Percentiles rank a stretch among this genome's conserved stretches.
Conservation (phyloP, 441 rosid genomes). For the Erysimum pusillum region DNA sequence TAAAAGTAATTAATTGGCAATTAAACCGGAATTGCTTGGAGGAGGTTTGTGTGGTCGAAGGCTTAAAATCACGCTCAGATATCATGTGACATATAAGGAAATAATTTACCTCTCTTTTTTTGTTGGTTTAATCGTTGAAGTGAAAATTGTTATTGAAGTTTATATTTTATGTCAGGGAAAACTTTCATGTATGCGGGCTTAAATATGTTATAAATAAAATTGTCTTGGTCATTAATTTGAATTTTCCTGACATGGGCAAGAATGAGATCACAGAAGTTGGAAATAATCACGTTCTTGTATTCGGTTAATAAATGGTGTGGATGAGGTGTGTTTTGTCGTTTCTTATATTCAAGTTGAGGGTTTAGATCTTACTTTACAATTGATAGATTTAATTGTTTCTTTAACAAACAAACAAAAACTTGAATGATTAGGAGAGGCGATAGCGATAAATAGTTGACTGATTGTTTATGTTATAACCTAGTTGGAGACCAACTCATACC, state of each 20-base stretch:
- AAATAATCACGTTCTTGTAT: slow-evolving; percentile 23
- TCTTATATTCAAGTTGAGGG: slow-evolving; percentile 15
- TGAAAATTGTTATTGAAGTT: too few relatives aligned
- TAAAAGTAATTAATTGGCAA: not conserved
- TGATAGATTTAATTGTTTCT: not conserved
- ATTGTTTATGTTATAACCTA: not conserved
- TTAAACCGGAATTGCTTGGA: not conserved
- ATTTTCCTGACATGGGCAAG: slow-evolving; percentile 3
- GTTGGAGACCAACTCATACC: not conserved
- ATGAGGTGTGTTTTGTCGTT: slow-evolving; percentile 38
- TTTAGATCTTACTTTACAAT: slow-evolving; percentile 26
- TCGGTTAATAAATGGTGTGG: slow-evolving; percentile 14
- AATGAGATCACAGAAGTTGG: not conserved
- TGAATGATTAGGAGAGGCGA: slow-evolving; percentile 5
- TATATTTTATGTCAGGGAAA: too few relatives aligned
- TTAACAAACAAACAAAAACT: not conserved
- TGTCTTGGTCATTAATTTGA: not conserved
- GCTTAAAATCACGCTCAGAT: too few relatives aligned
- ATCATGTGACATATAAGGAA: too few relatives aligned
- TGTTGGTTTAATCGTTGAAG: too few relatives aligned
- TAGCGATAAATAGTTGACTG: slow-evolving; percentile 3
- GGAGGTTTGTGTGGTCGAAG: too few relatives aligned
- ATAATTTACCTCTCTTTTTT: too few relatives aligned
- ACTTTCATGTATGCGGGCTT: too few relatives aligned
- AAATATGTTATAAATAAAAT: not conserved